Percentiles rank a stretch among this genome's conserved stretches.
phyloP scores from a whole-genome alignment of 441 rosid genomes.

The Flueggea neowawraea region DNA sequence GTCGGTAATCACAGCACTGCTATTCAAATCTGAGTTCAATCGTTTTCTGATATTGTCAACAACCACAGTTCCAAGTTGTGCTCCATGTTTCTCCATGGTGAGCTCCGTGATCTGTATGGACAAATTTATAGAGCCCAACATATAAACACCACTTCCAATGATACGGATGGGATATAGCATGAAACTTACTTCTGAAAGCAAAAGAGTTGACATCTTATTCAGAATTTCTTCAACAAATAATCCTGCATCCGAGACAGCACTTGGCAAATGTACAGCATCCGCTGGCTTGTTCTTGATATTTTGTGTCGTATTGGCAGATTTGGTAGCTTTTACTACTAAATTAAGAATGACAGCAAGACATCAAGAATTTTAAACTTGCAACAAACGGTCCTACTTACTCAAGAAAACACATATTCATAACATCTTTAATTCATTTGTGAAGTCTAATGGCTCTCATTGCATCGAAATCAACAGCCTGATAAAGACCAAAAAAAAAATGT shows the following conservation, averaged over 20 bases:
- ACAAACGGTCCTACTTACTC: too few relatives aligned
- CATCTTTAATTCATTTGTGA: too few relatives aligned
- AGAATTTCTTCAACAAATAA: constrained; percentile 69
- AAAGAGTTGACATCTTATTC: constrained; percentile 44
- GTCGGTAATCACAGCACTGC: constrained; percentile 50
- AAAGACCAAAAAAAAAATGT: too few relatives aligned
- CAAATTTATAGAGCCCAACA: constrained; percentile 1
- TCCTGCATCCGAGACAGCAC: constrained; percentile 41
- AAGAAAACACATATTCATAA: too few relatives aligned
- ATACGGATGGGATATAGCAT: not conserved
- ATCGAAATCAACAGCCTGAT: too few relatives aligned
- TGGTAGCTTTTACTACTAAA: constrained; percentile 27
- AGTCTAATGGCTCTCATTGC: too few relatives aligned
- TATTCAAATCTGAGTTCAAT: constrained; percentile 55
- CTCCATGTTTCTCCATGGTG: constrained; percentile 36
- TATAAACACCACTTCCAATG: not conserved
- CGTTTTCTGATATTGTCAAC: constrained; percentile 42
- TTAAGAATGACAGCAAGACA: too few relatives aligned
- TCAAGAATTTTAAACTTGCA: too few relatives aligned
- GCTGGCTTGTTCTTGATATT: constrained; percentile 30
- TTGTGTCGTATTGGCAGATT: constrained; percentile 29
- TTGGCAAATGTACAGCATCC: constrained; percentile 14
- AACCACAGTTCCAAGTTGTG: constrained; percentile 41
- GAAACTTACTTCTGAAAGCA: constrained; percentile 55
- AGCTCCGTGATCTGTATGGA: constrained; percentile 46